phyloP scores from a whole-genome alignment of 768 basidiomycete genomes.

The Strobilomyces confusus region DNA sequence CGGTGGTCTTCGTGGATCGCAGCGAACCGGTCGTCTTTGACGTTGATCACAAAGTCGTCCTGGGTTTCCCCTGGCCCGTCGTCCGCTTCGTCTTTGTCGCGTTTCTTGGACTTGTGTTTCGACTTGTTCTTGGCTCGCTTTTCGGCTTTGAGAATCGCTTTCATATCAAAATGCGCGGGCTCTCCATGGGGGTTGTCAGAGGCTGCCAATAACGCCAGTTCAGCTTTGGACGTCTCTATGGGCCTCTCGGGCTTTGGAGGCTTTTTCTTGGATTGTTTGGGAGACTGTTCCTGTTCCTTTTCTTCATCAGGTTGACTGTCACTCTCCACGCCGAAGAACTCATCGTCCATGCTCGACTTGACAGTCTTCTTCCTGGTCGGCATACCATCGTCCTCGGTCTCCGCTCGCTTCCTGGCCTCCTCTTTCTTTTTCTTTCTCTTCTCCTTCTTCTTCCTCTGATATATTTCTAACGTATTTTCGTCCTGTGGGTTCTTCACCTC shows the following conservation, averaged over 20 bases:
- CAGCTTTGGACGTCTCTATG: conserved; percentile 40
- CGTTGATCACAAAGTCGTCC: conserved; percentile 77
- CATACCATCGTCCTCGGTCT: conserved; percentile 19
- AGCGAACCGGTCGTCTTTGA: conserved; percentile 85
- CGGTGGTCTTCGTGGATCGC: conserved; percentile 84
- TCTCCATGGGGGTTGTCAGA: conserved; percentile 52
- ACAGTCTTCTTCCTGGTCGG: conserved; percentile 5
- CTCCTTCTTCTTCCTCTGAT: conserved; percentile 87
- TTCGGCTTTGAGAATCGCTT: conserved; percentile 83
- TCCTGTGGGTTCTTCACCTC: conserved; percentile 50
- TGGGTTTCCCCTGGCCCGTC: conserved; percentile 64
- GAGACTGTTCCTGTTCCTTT: conserved; percentile 14
- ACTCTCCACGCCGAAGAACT: conserved; percentile 65
- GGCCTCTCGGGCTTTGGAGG: conserved; percentile 21
- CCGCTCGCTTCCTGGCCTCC: conserved; percentile 44
- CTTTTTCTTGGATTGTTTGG: conserved; percentile 21
- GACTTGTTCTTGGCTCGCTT: conserved; percentile 52
- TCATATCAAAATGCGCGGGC: conserved; percentile 85
- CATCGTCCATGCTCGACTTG: conserved; percentile 44
- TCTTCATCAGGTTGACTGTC: conserved; percentile 27
- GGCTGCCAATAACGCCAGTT: conserved; percentile 59
- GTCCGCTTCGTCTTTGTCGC: conserved; percentile 29
- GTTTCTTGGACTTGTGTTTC: conserved; percentile 25
- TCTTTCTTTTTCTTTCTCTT: conserved; percentile 81
- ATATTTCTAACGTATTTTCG: conserved; percentile 88